These are phyloP conservation scores for Didymosphaeria variabile DNA, from an alignment of 2,329 filamentous ascomycete species.

Conservation along the genomic window DNA sequence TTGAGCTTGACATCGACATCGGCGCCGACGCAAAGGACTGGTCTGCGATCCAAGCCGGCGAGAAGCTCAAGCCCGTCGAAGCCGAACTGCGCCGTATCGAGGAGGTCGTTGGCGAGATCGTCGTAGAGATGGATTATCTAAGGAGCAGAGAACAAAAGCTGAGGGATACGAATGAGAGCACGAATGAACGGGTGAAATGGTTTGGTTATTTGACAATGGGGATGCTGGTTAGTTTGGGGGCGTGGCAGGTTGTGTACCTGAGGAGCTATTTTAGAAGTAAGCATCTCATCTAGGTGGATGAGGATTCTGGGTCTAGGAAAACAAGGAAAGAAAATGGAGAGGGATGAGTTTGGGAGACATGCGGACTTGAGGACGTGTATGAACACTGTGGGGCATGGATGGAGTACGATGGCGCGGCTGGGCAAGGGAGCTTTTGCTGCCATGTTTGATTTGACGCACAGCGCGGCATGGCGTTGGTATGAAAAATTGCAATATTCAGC, in stretches of 20 bases:
- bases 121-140: conserved; percentile 96
- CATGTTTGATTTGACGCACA: conserved; percentile 27
- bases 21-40: conserved; percentile 98
- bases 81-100: conserved; percentile 92
- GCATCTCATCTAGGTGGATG: conserved; percentile 57
- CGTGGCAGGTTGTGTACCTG: conserved; percentile 97
- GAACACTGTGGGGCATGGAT: conserved; percentile 23
- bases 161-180: conserved; percentile 98
- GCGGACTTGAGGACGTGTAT: conserved; percentile 23
- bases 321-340: background rate
- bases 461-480: conserved; percentile 35
- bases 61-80: conserved; percentile 98
- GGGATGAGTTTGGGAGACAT: background rate
- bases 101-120: conserved; percentile 88
- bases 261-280: conserved; percentile 84
- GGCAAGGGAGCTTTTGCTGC: background rate
- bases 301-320: conserved; percentile 7
- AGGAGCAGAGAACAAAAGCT: conserved; percentile 90
- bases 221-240: conserved; percentile 86
- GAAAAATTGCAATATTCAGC: conserved; percentile 19
- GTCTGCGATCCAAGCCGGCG: conserved; percentile 92
- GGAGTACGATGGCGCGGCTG: conserved; percentile 19
- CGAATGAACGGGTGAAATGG: conserved; percentile 98
- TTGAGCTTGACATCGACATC: conserved; percentile 96
- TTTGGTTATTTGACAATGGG: conserved; percentile 95